Conservation (phyloP, 2,329 filamentous ascomycete genomes). For the Hypomyces rosellus region DNA sequence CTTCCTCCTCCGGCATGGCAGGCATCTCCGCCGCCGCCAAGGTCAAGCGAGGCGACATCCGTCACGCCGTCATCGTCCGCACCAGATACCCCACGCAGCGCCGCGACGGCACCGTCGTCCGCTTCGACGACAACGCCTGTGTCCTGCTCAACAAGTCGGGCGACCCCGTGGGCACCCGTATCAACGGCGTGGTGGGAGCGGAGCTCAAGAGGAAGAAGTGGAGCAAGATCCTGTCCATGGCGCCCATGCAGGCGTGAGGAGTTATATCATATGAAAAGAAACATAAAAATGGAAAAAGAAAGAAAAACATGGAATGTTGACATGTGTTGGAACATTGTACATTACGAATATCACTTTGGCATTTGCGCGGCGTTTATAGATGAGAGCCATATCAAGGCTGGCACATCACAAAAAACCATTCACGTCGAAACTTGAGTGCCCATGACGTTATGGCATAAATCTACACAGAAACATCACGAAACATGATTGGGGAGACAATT, state of each 20-base stretch:
- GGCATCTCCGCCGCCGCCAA: conserved; percentile 74
- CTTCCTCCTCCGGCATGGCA: conserved; percentile 63
- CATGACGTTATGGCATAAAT: not conserved
- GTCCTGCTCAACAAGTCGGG: conserved; percentile 95
- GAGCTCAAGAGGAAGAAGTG: conserved; percentile 90
- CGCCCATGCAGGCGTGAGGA: conserved; percentile 59
- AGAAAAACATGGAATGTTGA: conserved; percentile 10
- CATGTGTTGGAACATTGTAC: conserved; percentile 26
- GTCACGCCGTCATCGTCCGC: conserved; percentile 91
- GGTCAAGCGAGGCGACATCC: conserved; percentile 91
- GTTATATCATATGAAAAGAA: not conserved
- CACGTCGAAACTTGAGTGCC: not conserved
- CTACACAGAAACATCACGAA: not conserved
- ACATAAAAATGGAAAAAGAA: not conserved
- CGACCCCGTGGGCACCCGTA: conserved; percentile 86
- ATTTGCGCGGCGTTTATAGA: conserved; percentile 31
- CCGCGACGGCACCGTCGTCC: conserved; percentile 80
- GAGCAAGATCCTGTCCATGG: conserved; percentile 97
- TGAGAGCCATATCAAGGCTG: too few species aligned
- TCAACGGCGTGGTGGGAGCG: conserved; percentile 85
- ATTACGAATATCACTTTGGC: conserved; percentile 24
- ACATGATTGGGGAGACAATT: not conserved
- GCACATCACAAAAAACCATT: not conserved
- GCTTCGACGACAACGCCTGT: conserved; percentile 97
- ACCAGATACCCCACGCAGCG: conserved; percentile 83